Base-by-base conservation (phyloP, 2,329 filamentous ascomycete genomes). In the Cercospora canescens region DNA sequence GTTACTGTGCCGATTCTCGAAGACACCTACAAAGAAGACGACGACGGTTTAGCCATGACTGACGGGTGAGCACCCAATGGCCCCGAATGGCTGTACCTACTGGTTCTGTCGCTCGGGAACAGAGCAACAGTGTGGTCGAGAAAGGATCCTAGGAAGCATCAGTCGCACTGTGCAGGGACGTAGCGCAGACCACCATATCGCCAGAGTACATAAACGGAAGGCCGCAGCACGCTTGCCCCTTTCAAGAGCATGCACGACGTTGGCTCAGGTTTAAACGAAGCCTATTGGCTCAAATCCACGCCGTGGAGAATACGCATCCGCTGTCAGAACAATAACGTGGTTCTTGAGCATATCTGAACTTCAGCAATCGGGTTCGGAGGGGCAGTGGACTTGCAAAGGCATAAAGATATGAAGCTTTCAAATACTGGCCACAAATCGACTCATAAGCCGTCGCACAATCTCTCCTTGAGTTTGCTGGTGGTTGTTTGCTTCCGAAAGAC, bases 1-100 rank as follows among this genome's bases (percentile, higher is more conserved):
- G 76, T 78, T 4, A 60, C 70, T 26, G 65, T 77, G 63, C 75
- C 76, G 39, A 74, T 68, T 16, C 67, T 77, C 67, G 76, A 77
- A 63, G 75, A 76, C 55, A 71, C 67, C 7, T 76, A 76, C 63
- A 72, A 68, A 12, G 72, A 72, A 26, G 71, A 71, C n/a, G 72
- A 74, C 35, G 72, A 73, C 37, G 72, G 71, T 14, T 12, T 70
- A 28, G 69, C 59, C 41, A 56, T 74, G 54, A 68, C 68, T 7
- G 68, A 73, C 39, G 70, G 65, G 30, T 73, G 71, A 72, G 50
- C 52, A 48, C 55, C 59, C 18, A 52, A 63, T 50, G 24, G 28
- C 18, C 8, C 28, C 12, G 16, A 28, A 24, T 24, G 28, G 50
- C 50, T 54, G 50, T 30, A 18, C 65, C 60, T 63, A 62, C 24